Evolutionary conservation across 129 eudicot genomes (phyloP).

Genomic region (Logfia minima): DNA sequence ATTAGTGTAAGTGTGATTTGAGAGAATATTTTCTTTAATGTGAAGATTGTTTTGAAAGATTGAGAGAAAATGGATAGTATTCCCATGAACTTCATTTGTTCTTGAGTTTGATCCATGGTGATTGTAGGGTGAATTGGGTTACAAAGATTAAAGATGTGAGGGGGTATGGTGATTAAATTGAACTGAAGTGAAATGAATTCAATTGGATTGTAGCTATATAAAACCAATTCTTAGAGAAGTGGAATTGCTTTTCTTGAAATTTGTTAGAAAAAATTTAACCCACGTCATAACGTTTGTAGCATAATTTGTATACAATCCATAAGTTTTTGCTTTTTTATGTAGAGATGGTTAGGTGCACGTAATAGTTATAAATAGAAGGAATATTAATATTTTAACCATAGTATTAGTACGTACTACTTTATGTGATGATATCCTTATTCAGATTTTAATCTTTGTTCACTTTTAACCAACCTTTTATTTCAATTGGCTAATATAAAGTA

Average conservation of each 20-base stretch:
- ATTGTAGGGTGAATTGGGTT: background rate
- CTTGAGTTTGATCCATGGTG: conserved; percentile 39
- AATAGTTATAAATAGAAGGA: background rate
- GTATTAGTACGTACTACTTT: background rate
- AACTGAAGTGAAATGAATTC: background rate
- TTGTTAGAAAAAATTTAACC: background rate
- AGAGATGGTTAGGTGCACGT: background rate
- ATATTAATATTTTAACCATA: too few species aligned
- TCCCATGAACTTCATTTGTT: conserved; percentile 27
- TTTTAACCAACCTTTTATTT: background rate
- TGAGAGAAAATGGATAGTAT: conserved; percentile 18
- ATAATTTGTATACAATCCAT: background rate
- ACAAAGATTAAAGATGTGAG: background rate
- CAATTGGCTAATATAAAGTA: background rate
- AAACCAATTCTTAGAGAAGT: conserved; percentile 4
- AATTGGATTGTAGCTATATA: conserved; percentile 2
- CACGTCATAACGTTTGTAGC: background rate
- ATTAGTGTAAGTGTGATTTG: conserved; percentile 35
- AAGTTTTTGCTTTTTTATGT: background rate
- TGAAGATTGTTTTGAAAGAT: conserved; percentile 31
- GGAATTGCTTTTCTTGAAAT: conserved; percentile 1
- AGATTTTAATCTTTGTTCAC: background rate
- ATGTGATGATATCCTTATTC: background rate
- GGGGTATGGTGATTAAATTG: background rate
- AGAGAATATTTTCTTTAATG: conserved; percentile 25